Conservation (phyloP, 371 early-diverging fungal genomes). For the Massospora cicadina region DNA sequence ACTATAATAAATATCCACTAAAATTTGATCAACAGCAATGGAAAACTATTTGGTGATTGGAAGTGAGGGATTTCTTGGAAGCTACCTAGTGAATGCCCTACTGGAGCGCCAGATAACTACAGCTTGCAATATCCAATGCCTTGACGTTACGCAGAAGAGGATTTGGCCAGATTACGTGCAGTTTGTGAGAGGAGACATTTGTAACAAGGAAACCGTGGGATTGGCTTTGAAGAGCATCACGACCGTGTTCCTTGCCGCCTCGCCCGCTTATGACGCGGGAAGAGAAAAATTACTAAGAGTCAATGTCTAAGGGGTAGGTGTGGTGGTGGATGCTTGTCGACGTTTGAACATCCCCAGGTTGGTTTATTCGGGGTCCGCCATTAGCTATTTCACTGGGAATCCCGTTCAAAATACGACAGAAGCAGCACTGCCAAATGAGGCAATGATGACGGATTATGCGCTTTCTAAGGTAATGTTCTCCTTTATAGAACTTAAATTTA, state of each 20-base stretch:
- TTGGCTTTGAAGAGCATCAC: constrained; percentile 9
- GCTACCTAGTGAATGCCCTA: constrained; percentile 10
- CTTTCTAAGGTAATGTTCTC: neutral
- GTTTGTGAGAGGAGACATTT: constrained; percentile 12
- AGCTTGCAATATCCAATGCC: neutral
- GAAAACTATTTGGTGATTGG: constrained; percentile 14
- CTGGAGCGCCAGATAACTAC: constrained; percentile 1
- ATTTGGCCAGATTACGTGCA: constrained; percentile 4
- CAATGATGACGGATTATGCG: neutral
- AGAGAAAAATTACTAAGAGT: constrained; percentile 43
- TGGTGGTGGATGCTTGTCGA: constrained; percentile 61
- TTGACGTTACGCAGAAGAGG: neutral
- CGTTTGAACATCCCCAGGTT: constrained; percentile 42
- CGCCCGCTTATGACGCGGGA: constrained; percentile 59
- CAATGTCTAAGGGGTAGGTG: constrained; percentile 79
- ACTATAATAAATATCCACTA: too few relatives aligned
- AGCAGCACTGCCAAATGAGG: neutral
- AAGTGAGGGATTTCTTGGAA: constrained; percentile 15
- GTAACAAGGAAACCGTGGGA: constrained; percentile 8
- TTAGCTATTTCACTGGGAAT: constrained; percentile 67
- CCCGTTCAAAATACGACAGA: constrained; percentile 25
- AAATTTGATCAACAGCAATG: too few relatives aligned
- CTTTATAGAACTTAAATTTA: constrained; percentile 10
- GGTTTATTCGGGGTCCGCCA: constrained; percentile 73
- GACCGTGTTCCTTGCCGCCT: constrained; percentile 64